Conservation (phyloP, 108 stramenopile species). For the Stephanodiscus triporus region DNA sequence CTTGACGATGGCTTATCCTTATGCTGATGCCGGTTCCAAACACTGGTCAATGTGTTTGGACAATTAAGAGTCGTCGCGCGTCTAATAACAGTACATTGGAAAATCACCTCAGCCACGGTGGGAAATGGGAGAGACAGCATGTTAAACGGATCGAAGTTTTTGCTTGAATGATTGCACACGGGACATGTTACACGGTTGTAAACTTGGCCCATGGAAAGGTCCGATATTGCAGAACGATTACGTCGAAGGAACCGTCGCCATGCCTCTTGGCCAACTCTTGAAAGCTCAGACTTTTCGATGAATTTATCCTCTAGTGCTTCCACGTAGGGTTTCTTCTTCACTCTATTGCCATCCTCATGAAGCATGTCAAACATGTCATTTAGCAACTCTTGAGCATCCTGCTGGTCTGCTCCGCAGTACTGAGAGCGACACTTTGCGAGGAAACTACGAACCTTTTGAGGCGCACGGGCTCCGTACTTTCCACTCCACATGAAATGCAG, state of each 20-base stretch:
- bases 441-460: slow-evolving; percentile 70
- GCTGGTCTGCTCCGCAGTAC: slow-evolving; percentile 94
- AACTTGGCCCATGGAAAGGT: slow-evolving; percentile 87
- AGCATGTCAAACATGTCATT: slow-evolving; percentile 92
- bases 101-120: slow-evolving; percentile 85
- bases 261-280: slow-evolving; percentile 79
- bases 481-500: slow-evolving; percentile 87
- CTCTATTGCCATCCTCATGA: slow-evolving; percentile 95
- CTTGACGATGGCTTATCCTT: slow-evolving; percentile 1
- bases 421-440: slow-evolving; percentile 80
- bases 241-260: slow-evolving; percentile 83
- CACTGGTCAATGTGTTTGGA: slow-evolving; percentile 54
- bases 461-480: slow-evolving; percentile 73
- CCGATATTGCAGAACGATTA: slow-evolving; percentile 80
- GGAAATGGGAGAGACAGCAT: slow-evolving; percentile 91
- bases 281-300: slow-evolving; percentile 59
- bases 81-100: slow-evolving; percentile 74
- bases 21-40: slow-evolving; percentile 10
- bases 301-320: slow-evolving; percentile 88
- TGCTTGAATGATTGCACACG: slow-evolving; percentile 73
- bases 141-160: slow-evolving; percentile 95
- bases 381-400: slow-evolving; percentile 94
- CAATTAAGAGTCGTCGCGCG: slow-evolving; percentile 76
- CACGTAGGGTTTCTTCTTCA: slow-evolving; percentile 91
- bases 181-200: slow-evolving; percentile 87